phyloP scores from a whole-genome alignment of 2,329 filamentous ascomycete species.

The Diplodia corticola region DNA sequence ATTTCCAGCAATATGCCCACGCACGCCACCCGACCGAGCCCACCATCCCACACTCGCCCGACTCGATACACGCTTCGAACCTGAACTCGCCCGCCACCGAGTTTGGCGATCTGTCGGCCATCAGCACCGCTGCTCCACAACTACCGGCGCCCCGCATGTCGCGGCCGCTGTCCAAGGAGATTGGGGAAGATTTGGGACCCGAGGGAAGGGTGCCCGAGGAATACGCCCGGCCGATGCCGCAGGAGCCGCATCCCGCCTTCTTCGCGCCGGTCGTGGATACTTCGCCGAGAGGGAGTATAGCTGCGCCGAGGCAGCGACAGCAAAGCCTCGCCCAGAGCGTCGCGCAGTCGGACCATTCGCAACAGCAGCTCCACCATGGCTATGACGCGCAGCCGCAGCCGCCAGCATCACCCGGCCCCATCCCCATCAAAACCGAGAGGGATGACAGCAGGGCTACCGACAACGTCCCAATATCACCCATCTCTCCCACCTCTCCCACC shows the following conservation, averaged over 20 bases:
- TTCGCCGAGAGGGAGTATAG: slow-evolving; percentile 12
- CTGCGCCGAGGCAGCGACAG: slow-evolving; percentile 24
- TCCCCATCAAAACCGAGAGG: slow-evolving; percentile 29
- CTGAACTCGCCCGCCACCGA: slow-evolving; percentile 30
- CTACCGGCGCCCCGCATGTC: slow-evolving; percentile 6
- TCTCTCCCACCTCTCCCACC: slow-evolving; percentile 33
- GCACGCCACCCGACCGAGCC: slow-evolving; percentile 26
- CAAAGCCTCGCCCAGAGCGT: slow-evolving; percentile 11
- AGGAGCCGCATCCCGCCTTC: slow-evolving; percentile 26
- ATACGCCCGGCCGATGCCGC: slow-evolving; percentile 32
- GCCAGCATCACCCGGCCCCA: slow-evolving; percentile 30
- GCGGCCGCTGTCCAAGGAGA: slow-evolving; percentile 27
- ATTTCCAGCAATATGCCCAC: slow-evolving; percentile 29
- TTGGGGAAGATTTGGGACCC: slow-evolving; percentile 6
- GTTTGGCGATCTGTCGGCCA: slow-evolving; percentile 19
- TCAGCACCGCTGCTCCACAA: slow-evolving; percentile 27
- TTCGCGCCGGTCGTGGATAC: slow-evolving; percentile 23
- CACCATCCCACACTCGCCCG: slow-evolving; percentile 30
- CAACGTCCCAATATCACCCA: slow-evolving; percentile 11
- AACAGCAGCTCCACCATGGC: slow-evolving; percentile 27
- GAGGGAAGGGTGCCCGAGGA: slow-evolving; percentile 16
- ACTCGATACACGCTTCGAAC: slow-evolving; percentile 23
- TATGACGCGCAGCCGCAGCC: slow-evolving; percentile 23
- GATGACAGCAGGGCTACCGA: slow-evolving; percentile 19
- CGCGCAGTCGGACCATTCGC: slow-evolving; percentile 34